These are phyloP conservation scores for Psophocarpus tetragonolobus DNA, from an alignment of 306 rosid species.

Conservation along the genomic window DNA sequence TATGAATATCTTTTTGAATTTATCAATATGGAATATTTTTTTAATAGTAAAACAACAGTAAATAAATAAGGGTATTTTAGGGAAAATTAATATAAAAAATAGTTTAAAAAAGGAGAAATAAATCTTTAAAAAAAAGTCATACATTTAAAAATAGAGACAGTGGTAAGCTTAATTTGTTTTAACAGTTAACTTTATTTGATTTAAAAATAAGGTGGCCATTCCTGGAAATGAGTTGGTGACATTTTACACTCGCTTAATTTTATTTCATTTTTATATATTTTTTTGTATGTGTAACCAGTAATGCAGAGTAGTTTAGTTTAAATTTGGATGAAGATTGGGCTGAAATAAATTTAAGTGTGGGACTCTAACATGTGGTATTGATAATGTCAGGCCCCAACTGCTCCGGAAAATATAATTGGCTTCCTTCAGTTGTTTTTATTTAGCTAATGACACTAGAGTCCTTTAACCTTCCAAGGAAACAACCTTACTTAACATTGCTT, in stretches of 20 bases:
- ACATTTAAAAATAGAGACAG: no score
- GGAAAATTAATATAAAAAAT: no score
- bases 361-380: background rate
- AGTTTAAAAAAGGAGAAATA: no score
- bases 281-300: background rate
- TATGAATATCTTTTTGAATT: no score
- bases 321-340: background rate
- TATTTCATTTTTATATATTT: background rate
- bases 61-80: no score
- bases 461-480: background rate
- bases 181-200: no score
- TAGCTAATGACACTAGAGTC: background rate
- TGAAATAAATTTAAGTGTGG: background rate
- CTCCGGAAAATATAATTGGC: background rate
- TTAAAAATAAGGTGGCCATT: background rate
- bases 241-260: background rate
- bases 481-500: background rate
- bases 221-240: background rate
- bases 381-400: background rate
- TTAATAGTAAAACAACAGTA: no score
- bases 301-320: background rate
- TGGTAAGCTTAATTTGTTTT: no score
- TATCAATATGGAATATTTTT: no score
- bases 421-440: background rate
- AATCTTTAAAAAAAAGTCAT: no score